Conservation (phyloP, 169 alveolate genomes). For the Eimeria tenella region DNA sequence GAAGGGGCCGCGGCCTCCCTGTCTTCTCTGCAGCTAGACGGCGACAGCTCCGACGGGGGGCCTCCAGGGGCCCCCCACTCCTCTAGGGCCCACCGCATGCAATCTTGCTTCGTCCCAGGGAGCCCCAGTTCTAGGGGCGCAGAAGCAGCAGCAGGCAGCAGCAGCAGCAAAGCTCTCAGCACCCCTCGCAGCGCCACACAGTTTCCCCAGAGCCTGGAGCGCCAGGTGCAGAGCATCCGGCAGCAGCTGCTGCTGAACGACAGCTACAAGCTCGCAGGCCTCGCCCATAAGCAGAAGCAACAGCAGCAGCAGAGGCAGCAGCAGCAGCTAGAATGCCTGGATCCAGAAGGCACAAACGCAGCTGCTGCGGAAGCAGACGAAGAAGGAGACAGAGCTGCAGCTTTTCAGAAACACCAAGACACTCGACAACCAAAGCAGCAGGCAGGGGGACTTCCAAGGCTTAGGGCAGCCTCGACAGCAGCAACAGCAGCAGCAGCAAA, state of each 20-base stretch:
- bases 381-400: neutral
- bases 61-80: neutral
- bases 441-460: neutral
- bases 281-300: neutral
- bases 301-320: conserved; percentile 2
- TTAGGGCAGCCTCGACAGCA: neutral
- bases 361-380: neutral
- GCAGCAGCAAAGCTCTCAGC: neutral
- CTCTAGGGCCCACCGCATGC: neutral
- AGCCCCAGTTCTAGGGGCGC: neutral
- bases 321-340: neutral
- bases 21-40: neutral
- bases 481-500: neutral
- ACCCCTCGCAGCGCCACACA: neutral
- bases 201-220: conserved; percentile 26
- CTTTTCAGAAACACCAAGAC: neutral
- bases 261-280: conserved; percentile 6
- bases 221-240: conserved; percentile 30
- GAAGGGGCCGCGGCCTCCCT: neutral
- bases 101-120: conserved; percentile 24
- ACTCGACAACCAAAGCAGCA: neutral
- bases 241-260: neutral
- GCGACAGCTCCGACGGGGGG: neutral
- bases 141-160: neutral
- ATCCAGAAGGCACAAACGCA: neutral